phyloP scores from a whole-genome alignment of 805 yeast species.

The Candida loeiensis region DNA sequence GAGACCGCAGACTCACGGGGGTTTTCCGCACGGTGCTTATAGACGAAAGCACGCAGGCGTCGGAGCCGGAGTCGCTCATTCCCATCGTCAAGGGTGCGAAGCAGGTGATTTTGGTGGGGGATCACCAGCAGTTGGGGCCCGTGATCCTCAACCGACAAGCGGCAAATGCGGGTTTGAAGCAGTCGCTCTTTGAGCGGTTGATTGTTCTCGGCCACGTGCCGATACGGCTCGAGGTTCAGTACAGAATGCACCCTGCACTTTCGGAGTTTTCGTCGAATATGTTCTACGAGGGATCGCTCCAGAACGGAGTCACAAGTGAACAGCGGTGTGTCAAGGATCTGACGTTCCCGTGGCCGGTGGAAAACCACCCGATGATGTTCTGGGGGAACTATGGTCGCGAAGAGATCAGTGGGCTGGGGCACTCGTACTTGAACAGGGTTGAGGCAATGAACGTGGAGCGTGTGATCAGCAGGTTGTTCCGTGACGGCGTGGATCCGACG shows the following conservation, averaged over 20 bases:
- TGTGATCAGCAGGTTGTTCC: conserved; percentile 65
- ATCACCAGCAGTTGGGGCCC: conserved; percentile 94
- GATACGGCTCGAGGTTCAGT: conserved; percentile 83
- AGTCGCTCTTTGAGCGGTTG: conserved; percentile 83
- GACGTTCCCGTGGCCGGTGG: conserved; percentile 89
- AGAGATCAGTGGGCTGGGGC: conserved; percentile 79
- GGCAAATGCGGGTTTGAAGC: conserved; percentile 80
- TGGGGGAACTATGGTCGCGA: conserved; percentile 90
- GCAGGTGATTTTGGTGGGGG: conserved; percentile 89
- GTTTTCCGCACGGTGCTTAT: conserved; percentile 76
- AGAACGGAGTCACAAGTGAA: conserved; percentile 83
- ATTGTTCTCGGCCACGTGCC: conserved; percentile 81
- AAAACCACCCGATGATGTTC: conserved; percentile 87
- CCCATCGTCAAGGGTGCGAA: conserved; percentile 88
- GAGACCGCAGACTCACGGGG: conserved; percentile 60
- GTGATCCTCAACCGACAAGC: conserved; percentile 78
- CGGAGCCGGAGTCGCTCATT: conserved; percentile 87
- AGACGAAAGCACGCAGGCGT: conserved; percentile 92
- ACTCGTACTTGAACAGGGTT: conserved; percentile 76
- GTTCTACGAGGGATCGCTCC: conserved; percentile 90
- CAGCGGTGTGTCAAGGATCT: conserved; percentile 55
- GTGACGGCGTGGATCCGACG: conserved; percentile 71
- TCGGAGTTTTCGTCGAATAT: conserved; percentile 86
- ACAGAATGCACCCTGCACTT: conserved; percentile 89
- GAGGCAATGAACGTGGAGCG: conserved; percentile 90